Conservation (phyloP, 345 rosid species). For the Geranium brycei region DNA sequence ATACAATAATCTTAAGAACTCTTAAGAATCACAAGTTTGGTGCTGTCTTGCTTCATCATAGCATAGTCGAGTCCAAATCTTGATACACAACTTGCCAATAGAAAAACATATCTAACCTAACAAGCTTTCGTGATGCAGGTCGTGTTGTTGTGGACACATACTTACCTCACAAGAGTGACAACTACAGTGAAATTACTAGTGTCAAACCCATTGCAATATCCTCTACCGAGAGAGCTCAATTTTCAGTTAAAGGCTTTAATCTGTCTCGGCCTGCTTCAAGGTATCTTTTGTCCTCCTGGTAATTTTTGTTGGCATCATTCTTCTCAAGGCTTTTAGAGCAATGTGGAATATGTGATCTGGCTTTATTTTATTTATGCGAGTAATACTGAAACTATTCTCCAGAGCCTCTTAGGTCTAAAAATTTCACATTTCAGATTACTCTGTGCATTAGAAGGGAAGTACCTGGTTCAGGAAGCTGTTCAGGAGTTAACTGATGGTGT, state of each 20-base stretch:
- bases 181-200: constrained; percentile 45
- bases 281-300: constrained; percentile 19
- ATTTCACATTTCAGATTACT: constrained; percentile 45
- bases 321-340: not conserved
- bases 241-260: constrained; percentile 72
- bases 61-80: too few species aligned
- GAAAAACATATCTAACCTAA: constrained; percentile 7
- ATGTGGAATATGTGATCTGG: constrained; percentile 5
- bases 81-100: too few species aligned
- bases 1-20: too few species aligned
- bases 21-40: too few species aligned
- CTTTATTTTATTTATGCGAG: not conserved
- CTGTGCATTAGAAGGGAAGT: constrained; percentile 85
- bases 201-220: constrained; percentile 72
- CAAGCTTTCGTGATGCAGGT: constrained; percentile 39
- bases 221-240: constrained; percentile 43
- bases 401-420: not conserved
- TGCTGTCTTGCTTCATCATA: too few species aligned
- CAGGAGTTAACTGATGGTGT: constrained; percentile 32
- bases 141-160: constrained; percentile 62
- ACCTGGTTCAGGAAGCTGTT: constrained; percentile 49
- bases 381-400: not conserved
- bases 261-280: constrained; percentile 54
- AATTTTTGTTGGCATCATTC: constrained; percentile 7
- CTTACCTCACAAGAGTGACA: constrained; percentile 46